phyloP scores from a whole-genome alignment of 164 flowering plant species.

The Protea cynaroides region DNA sequence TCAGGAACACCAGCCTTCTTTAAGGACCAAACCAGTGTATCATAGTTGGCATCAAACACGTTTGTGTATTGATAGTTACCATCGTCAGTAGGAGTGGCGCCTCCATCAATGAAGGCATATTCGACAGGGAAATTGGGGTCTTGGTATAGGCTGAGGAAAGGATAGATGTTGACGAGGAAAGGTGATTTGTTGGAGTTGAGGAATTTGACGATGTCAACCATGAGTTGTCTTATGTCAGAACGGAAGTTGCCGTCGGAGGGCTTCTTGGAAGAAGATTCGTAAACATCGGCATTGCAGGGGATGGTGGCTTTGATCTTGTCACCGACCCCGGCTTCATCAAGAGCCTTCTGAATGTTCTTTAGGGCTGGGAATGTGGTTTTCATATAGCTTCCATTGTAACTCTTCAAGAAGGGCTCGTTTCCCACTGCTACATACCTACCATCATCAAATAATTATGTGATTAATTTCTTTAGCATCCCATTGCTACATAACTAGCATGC shows the following conservation, averaged over 20 bases:
- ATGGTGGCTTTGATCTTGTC: slow-evolving; percentile 67
- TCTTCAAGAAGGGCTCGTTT: slow-evolving; percentile 71
- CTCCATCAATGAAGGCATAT: slow-evolving; percentile 86
- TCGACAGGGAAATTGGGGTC: slow-evolving; percentile 64
- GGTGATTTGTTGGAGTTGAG: slow-evolving; percentile 50
- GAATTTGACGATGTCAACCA: slow-evolving; percentile 57
- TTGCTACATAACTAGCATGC: no score
- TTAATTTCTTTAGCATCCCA: no score
- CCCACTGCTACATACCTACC: slow-evolving; percentile 95
- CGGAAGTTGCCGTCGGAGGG: slow-evolving; percentile 86
- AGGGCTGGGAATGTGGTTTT: slow-evolving; percentile 64
- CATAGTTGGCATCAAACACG: slow-evolving; percentile 87
- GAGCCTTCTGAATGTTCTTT: slow-evolving; percentile 77
- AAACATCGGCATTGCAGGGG: slow-evolving; percentile 91
- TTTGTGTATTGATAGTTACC: slow-evolving; percentile 49
- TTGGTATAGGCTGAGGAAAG: slow-evolving; percentile 73
- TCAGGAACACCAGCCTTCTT: slow-evolving; percentile 50
- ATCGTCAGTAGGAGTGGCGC: slow-evolving; percentile 39
- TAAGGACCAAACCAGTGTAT: slow-evolving; percentile 68
- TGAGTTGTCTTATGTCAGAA: slow-evolving; percentile 47
- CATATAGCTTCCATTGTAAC: slow-evolving; percentile 58
- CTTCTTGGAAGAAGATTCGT: slow-evolving; percentile 37
- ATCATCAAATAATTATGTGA: no score
- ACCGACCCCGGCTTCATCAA: slow-evolving; percentile 62
- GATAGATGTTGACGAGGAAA: slow-evolving; percentile 84